Percentiles rank a stretch among this genome's conserved stretches.
Conservation (phyloP, 495 filamentous ascomycete species). For the Penicillium antarcticum region DNA sequence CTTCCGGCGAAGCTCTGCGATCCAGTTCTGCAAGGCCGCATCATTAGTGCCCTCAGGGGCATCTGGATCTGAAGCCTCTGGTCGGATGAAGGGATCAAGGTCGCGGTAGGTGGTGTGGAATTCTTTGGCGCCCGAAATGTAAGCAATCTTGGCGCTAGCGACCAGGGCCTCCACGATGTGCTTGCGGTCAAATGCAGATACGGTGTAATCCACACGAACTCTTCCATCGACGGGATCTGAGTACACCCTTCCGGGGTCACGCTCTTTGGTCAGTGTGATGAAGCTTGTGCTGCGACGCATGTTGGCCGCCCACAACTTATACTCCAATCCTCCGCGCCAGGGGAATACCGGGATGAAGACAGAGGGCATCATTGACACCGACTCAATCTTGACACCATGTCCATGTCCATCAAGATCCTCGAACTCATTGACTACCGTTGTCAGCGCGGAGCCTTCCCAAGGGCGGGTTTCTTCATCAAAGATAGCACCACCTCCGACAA, state of each 20-base stretch:
- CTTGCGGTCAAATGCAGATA: conserved; percentile 64
- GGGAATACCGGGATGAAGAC: conserved; percentile 54
- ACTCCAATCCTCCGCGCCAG: conserved; percentile 63
- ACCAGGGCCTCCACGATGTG: conserved; percentile 70
- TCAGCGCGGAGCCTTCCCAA: conserved; percentile 81
- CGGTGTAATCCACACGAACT: conserved; percentile 63
- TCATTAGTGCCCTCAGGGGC: conserved; percentile 58
- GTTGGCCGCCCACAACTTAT: conserved; percentile 60
- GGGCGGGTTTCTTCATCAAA: conserved; percentile 65
- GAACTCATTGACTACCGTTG: conserved; percentile 69
- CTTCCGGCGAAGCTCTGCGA: conserved; percentile 56
- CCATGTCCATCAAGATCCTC: conserved; percentile 79
- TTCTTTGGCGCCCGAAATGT: conserved; percentile 71
- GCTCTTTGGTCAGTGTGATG: conserved; percentile 69
- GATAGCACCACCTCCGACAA: conserved; percentile 54
- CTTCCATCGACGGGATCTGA: conserved; percentile 66
- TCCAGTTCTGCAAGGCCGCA: conserved; percentile 63
- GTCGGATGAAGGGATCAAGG: conserved; percentile 63
- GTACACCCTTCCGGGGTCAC: conserved; percentile 69
- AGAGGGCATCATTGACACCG: conserved; percentile 63
- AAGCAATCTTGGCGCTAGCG: conserved; percentile 69
- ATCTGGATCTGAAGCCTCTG: conserved; percentile 27
- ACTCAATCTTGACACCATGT: conserved; percentile 81
- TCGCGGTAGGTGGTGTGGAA: conserved; percentile 62
- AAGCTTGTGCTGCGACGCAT: conserved; percentile 62